These are phyloP conservation scores for Trichoderma lentiforme DNA, from an alignment of 2,329 filamentous ascomycete species.

Conservation along the genomic window DNA sequence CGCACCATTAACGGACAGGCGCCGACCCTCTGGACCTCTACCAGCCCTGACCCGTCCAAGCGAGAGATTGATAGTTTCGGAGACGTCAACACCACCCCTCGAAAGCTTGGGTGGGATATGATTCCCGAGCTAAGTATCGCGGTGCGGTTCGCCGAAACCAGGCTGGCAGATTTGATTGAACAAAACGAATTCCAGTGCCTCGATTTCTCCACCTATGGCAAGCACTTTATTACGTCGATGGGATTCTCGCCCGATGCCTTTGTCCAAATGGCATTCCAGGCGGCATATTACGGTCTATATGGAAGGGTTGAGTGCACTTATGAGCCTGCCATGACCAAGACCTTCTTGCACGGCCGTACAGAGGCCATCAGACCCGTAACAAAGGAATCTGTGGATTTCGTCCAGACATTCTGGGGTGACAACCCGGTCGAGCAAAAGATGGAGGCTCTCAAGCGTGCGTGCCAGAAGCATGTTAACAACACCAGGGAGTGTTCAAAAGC, in stretches of 20 bases:
- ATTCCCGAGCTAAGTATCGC: constrained; percentile 85
- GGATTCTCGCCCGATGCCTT: constrained; percentile 97
- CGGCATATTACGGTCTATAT: constrained; percentile 95
- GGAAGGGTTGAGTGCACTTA: constrained; percentile 93
- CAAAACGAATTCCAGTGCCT: constrained; percentile 95
- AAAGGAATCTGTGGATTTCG: constrained; percentile 78
- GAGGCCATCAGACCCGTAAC: constrained; percentile 89
- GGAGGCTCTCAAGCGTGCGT: constrained; percentile 78
- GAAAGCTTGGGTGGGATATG: constrained; percentile 98
- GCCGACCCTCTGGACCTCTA: constrained; percentile 85
- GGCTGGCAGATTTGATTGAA: constrained; percentile 88
- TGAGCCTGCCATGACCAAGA: constrained; percentile 97
- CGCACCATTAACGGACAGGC: constrained; percentile 92
- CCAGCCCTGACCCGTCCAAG: constrained; percentile 88
- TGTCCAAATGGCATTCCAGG: constrained; percentile 98
- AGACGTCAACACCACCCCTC: constrained; percentile 87
- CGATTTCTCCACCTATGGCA: constrained; percentile 85
- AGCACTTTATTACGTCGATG: constrained; percentile 96
- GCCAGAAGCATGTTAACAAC: constrained; percentile 73
- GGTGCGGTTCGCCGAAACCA: constrained; percentile 90
- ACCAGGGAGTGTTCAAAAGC: constrained; percentile 87
- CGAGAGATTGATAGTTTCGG: constrained; percentile 88
- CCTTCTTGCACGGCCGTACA: constrained; percentile 87
- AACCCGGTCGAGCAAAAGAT: constrained; percentile 80
- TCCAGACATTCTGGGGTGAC: constrained; percentile 93